These are phyloP conservation scores for Fusarium sp. DNA, from an alignment of 2,329 filamentous ascomycete genomes.

Conservation along the genomic window DNA sequence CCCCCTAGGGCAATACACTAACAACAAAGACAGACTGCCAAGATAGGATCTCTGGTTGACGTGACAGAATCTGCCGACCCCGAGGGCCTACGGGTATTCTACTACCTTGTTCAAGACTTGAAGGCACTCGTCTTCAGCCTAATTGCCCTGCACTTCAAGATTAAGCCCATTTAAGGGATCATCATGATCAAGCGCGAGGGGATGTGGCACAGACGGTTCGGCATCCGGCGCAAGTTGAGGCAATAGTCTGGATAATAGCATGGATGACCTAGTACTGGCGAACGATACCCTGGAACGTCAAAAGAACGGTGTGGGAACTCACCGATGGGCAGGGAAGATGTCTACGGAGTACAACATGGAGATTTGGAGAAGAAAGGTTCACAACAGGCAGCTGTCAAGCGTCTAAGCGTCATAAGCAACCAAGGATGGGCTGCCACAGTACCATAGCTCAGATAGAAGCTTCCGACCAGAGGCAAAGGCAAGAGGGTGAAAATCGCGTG, in stretches of 20 bases:
- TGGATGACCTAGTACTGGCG: conserved; percentile 3
- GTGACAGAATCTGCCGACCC: conserved; percentile 97
- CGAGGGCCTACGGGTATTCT: conserved; percentile 95
- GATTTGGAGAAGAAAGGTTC: conserved; percentile 5
- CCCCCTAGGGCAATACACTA: conserved; percentile 12
- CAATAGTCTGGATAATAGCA: background rate
- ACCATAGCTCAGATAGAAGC: background rate
- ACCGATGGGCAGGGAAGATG: conserved; percentile 3
- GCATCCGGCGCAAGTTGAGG: background rate
- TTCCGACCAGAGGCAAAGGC: background rate
- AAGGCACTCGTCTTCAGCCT: conserved; percentile 97
- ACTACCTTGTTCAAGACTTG: conserved; percentile 97
- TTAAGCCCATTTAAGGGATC: conserved; percentile 75
- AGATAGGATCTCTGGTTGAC: conserved; percentile 96
- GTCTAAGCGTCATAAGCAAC: background rate
- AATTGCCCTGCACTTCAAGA: conserved; percentile 98
- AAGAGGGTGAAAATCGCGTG: background rate
- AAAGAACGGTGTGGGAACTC: conserved; percentile 24
- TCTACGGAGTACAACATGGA: conserved; percentile 3
- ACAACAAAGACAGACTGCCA: conserved; percentile 78
- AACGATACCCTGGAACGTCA: conserved; percentile 35
- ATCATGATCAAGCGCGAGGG: conserved; percentile 1
- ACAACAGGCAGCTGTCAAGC: background rate
- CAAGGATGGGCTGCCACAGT: background rate
- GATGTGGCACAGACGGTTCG: conserved; percentile 9